Percentiles rank a stretch among this genome's conserved stretches.
Evolutionary conservation across 1,284 basidiomycete species (phyloP).

Genomic region (Rhodotorula sp.): DNA sequence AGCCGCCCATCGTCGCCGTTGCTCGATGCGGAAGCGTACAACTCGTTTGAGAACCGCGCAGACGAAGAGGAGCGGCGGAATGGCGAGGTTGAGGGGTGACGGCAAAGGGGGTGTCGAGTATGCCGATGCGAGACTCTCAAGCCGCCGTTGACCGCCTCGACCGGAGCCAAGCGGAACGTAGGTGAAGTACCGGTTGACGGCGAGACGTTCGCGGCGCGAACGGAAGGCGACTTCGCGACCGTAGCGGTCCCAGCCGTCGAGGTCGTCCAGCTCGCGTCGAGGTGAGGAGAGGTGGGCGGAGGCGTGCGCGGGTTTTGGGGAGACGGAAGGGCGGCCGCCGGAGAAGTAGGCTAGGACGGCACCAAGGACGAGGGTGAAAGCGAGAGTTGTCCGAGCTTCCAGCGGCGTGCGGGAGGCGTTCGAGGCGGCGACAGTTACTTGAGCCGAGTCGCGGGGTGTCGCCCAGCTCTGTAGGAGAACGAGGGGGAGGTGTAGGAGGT

Average conservation of each 20-base stretch:
- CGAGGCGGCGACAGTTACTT: not conserved
- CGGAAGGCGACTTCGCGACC: constrained; percentile 41
- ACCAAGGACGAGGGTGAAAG: constrained; percentile 39
- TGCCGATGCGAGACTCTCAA: constrained; percentile 28
- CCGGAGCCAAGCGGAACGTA: constrained; percentile 26
- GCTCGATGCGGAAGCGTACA: not conserved
- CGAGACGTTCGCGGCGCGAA: constrained; percentile 33
- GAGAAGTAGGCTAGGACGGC: constrained; percentile 40
- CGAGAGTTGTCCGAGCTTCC: constrained; percentile 40
- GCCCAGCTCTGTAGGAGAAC: constrained; percentile 2
- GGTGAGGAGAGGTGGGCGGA: not conserved
- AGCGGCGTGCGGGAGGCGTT: constrained; percentile 17
- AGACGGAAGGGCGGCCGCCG: constrained; percentile 37
- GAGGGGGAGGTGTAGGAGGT: constrained; percentile 6
- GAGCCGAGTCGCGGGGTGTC: not conserved
- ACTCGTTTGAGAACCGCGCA: constrained; percentile 3
- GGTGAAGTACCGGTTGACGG: constrained; percentile 37
- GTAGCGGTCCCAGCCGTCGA: constrained; percentile 41
- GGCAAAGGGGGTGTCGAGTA: constrained; percentile 37
- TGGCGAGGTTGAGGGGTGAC: constrained; percentile 28
- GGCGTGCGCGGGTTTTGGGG: constrained; percentile 14
- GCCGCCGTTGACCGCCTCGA: not conserved
- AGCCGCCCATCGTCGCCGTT: not conserved
- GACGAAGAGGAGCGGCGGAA: constrained; percentile 16
- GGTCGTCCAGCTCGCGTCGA: constrained; percentile 36